Evolutionary conservation across 495 filamentous ascomycete species (phyloP).

Genomic region (Penicillium arizonense): DNA sequence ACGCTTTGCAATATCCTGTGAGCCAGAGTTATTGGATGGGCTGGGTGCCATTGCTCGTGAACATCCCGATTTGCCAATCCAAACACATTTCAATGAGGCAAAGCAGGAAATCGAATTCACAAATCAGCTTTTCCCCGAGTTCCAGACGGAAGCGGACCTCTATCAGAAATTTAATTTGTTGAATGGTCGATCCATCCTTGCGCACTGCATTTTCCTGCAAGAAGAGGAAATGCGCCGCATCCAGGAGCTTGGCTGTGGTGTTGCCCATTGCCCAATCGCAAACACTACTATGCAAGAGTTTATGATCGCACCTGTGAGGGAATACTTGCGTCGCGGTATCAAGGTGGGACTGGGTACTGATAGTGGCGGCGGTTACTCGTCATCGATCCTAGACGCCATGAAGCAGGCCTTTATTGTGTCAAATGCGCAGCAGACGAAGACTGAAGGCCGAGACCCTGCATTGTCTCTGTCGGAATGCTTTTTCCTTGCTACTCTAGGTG

Average conservation of each 20-base stretch:
- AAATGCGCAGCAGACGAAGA: slow-evolving; percentile 50
- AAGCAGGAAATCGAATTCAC: slow-evolving; percentile 54
- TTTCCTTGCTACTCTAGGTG: slow-evolving; percentile 61
- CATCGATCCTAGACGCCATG: slow-evolving; percentile 59
- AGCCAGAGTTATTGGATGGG: slow-evolving; percentile 46
- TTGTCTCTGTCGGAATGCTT: slow-evolving; percentile 55
- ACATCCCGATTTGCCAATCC: slow-evolving; percentile 55
- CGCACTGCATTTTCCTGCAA: slow-evolving; percentile 60
- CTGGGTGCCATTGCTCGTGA: slow-evolving; percentile 50
- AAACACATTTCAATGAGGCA: slow-evolving; percentile 66
- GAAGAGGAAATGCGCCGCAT: slow-evolving; percentile 52
- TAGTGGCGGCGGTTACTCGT: slow-evolving; percentile 61
- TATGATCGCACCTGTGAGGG: slow-evolving; percentile 59
- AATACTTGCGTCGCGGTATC: slow-evolving; percentile 54
- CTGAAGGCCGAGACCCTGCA: slow-evolving; percentile 44
- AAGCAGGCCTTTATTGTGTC: slow-evolving; percentile 61
- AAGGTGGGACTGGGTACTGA: slow-evolving; percentile 69
- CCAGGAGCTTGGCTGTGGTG: slow-evolving; percentile 47
- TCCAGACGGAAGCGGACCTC: slow-evolving; percentile 52
- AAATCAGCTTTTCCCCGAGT: slow-evolving; percentile 49
- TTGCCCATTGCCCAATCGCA: slow-evolving; percentile 62
- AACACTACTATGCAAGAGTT: slow-evolving; percentile 64
- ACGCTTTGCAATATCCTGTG: slow-evolving; percentile 62
- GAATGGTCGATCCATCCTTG: slow-evolving; percentile 55
- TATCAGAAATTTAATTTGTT: slow-evolving; percentile 55